Base-by-base conservation (phyloP, 305 asterid genomes). In the Ruellia speciosa region DNA sequence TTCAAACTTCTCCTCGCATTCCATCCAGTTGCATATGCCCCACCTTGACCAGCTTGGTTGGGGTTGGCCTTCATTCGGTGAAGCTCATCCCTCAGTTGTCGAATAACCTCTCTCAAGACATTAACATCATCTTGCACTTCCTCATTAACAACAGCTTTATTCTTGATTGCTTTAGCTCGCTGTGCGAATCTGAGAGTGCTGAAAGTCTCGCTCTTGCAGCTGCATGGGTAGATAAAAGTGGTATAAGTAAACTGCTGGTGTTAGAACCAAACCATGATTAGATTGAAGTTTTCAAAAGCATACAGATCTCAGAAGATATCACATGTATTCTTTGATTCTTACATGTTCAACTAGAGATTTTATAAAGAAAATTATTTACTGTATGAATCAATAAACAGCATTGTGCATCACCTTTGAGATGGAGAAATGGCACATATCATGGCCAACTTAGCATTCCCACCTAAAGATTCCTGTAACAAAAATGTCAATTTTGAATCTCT, bases 361-460 rank as follows among this genome's bases (percentile, higher is more conserved):
- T 4, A 24, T 24, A 24, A 24, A 24, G n/a, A n/a, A 24, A 4
- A 24, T 24, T 24, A 2, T 1, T 1, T 24, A 24, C 4, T 24
- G 31, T 24, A 24, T 1, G 31, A 24, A 24, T 24, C 31, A 37
- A 37, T 53, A 15, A 16, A 14, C 20, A 14, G 9, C 18, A 5
- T 16, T 15, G 19, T 14, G 20, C 53, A 68, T 62, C 53, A 90
- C 97, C 99, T 88, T 76, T 68, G 90, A 58, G 86, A 74, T 24
- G 96, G 99, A 77, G 97, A 82, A 69, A 93, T 77, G 67, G 96
- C 97, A 75, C 99, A 93, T 63, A 93, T 85, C 97, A 93, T 88
- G 16, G 94, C 97, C 74, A 93, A 65, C 78, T 93, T 93, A 40
- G 99, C 97, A 63, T 93, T 93, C 50, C 97, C 99, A 50, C 99